Evolutionary conservation across 83 land plant genomes (phyloP).

Genomic region (Picea mariana): DNA sequence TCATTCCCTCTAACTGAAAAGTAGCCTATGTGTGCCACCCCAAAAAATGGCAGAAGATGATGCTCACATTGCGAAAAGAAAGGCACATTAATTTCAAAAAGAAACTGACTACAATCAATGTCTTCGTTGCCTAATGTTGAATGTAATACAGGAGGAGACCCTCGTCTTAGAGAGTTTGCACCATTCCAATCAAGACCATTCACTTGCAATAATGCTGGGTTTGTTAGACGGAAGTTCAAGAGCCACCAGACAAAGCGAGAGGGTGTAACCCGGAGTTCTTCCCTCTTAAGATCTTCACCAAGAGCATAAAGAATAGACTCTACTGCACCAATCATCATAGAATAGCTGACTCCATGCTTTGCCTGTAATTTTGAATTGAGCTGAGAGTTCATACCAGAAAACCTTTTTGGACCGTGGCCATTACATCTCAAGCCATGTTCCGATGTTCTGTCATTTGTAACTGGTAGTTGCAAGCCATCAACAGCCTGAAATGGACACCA

Average conservation of each 20-base stretch:
- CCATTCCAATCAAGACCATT: conserved; percentile 22
- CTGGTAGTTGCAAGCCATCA: conserved; percentile 8
- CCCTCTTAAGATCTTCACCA: conserved; percentile 62
- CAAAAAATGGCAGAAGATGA: conserved; percentile 83
- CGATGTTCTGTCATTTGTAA: background rate
- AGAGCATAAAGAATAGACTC: conserved; percentile 45
- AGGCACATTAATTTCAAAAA: conserved; percentile 54
- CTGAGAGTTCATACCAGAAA: conserved; percentile 11
- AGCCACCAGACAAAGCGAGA: conserved; percentile 72
- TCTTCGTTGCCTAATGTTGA: background rate
- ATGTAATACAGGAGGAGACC: background rate
- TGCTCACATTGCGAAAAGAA: conserved; percentile 90
- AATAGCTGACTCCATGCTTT: conserved; percentile 15
- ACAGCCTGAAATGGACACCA: conserved; percentile 47
- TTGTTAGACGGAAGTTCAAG: conserved; percentile 50
- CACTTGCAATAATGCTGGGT: conserved; percentile 27
- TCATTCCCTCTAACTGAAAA: conserved; percentile 21
- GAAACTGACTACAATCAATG: conserved; percentile 14
- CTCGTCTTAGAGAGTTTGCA: conserved; percentile 1
- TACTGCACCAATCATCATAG: conserved; percentile 63
- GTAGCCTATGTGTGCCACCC: conserved; percentile 74
- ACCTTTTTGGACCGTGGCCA: background rate
- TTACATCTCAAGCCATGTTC: conserved; percentile 7
- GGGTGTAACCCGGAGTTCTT: conserved; percentile 63
- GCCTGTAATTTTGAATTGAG: conserved; percentile 8